Evolutionary conservation across 495 filamentous ascomycete species (phyloP).

Genomic region (Beverwykella pulmonaria): DNA sequence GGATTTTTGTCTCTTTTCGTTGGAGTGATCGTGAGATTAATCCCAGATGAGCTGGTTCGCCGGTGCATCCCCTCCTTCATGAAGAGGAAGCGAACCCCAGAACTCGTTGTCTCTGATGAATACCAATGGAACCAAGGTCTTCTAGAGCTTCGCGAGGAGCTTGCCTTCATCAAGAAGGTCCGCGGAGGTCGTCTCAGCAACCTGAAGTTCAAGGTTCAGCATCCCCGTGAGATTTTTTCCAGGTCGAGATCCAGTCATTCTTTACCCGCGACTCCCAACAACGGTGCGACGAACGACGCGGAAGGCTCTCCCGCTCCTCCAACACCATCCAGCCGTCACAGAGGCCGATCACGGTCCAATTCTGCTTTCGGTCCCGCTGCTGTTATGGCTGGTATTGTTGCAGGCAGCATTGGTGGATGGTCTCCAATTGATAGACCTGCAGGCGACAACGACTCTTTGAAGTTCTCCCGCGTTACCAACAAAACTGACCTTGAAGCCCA

Average conservation of each 20-base stretch:
- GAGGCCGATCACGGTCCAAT: slow-evolving; percentile 81
- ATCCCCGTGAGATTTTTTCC: slow-evolving; percentile 75
- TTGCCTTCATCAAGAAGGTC: slow-evolving; percentile 66
- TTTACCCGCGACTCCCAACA: slow-evolving; percentile 67
- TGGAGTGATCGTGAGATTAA: slow-evolving; percentile 70
- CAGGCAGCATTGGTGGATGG: slow-evolving; percentile 85
- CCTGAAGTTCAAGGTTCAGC: slow-evolving; percentile 79
- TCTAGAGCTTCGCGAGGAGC: slow-evolving; percentile 46
- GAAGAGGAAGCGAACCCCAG: slow-evolving; percentile 43
- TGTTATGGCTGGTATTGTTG: slow-evolving; percentile 86
- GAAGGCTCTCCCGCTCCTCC: slow-evolving; percentile 56
- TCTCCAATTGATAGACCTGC: slow-evolving; percentile 73
- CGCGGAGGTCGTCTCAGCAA: slow-evolving; percentile 85
- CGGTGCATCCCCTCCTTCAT: slow-evolving; percentile 55
- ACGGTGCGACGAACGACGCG: slow-evolving; percentile 56
- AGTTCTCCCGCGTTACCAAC: slow-evolving; percentile 50
- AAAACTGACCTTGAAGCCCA: slow-evolving; percentile 55
- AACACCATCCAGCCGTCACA: slow-evolving; percentile 71
- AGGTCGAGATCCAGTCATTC: slow-evolving; percentile 67
- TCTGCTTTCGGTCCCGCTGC: slow-evolving; percentile 81
- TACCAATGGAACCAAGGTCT: slow-evolving; percentile 58
- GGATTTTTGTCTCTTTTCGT: slow-evolving; percentile 72
- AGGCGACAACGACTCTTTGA: slow-evolving; percentile 55
- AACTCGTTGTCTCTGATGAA: slow-evolving; percentile 69
- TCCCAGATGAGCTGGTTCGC: slow-evolving; percentile 68